Evolutionary conservation across 768 basidiomycete species (phyloP).

Genomic region (Chlorophyllum brunneum): DNA sequence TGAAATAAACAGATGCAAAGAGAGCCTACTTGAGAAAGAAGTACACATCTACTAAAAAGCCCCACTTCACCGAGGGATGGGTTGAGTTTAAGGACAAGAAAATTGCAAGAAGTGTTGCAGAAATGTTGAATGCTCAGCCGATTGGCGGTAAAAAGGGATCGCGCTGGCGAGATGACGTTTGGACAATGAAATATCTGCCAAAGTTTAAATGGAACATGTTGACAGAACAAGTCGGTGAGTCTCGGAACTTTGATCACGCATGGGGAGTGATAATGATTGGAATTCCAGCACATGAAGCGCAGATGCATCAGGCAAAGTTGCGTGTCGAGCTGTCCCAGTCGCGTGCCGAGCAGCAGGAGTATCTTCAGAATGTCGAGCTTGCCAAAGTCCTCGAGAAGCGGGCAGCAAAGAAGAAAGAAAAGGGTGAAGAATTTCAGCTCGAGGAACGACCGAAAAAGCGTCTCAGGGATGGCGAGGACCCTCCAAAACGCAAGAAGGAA

Average conservation of each 20-base stretch:
- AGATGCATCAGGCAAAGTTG: slow-evolving; percentile 82
- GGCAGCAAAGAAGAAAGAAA: slow-evolving; percentile 59
- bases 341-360: slow-evolving; percentile 84
- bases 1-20: slow-evolving; percentile 60
- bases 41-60: slow-evolving; percentile 77
- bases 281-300: slow-evolving; percentile 82
- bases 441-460: slow-evolving; percentile 28
- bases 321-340: slow-evolving; percentile 90
- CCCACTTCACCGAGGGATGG: slow-evolving; percentile 96
- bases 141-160: slow-evolving; percentile 92
- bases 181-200: slow-evolving; percentile 99
- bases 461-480: slow-evolving; percentile 18
- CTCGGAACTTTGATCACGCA: neutral
- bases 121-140: slow-evolving; percentile 92
- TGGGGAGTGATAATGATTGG: neutral
- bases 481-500: slow-evolving; percentile 27
- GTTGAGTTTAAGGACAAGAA: slow-evolving; percentile 96
- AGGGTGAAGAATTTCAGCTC: slow-evolving; percentile 47
- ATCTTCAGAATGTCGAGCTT: slow-evolving; percentile 91
- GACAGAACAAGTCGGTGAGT: slow-evolving; percentile 95
- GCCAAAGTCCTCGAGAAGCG: slow-evolving; percentile 83
- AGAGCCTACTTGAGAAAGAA: slow-evolving; percentile 81
- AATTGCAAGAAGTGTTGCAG: slow-evolving; percentile 84
- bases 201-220: slow-evolving; percentile 99
- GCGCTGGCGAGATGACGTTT: slow-evolving; percentile 94